phyloP scores from a whole-genome alignment of 2,329 filamentous ascomycete species.

The Hortaea werneckii region DNA sequence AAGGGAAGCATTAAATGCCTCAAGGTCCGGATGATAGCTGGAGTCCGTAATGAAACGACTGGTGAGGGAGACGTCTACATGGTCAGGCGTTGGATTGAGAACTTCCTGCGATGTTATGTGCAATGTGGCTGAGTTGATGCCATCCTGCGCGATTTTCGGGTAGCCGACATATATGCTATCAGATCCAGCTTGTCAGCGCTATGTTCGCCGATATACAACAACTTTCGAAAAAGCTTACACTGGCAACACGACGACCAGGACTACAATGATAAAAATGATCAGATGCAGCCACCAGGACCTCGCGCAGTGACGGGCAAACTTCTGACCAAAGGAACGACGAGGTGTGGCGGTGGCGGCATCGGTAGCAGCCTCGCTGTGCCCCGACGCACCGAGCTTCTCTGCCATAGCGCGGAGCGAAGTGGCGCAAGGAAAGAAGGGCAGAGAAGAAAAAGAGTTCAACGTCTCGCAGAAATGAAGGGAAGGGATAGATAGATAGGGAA shows the following conservation, averaged over 20 bases:
- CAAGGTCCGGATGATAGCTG: constrained; percentile 44
- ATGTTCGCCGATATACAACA: too few species aligned
- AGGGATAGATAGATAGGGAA: too few species aligned
- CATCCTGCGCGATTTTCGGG: constrained; percentile 46
- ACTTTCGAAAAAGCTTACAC: constrained; percentile 41
- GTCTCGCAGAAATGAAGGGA: too few species aligned
- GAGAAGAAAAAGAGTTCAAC: too few species aligned
- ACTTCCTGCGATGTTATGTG: constrained; percentile 42
- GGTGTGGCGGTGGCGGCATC: too few species aligned
- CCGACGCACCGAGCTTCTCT: too few species aligned
- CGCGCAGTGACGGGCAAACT: constrained; percentile 14
- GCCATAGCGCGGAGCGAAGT: too few species aligned
- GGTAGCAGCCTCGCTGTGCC: too few species aligned
- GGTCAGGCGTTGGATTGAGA: constrained; percentile 38
- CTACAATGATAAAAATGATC: constrained; percentile 39
- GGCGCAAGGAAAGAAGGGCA: too few species aligned
- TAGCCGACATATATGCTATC: constrained; percentile 48
- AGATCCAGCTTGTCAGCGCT: too few species aligned
- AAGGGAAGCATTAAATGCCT: constrained; percentile 43
- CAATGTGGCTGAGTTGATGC: constrained; percentile 43
- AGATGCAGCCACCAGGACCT: constrained; percentile 53
- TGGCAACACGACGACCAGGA: constrained; percentile 47
- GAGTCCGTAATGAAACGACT: constrained; percentile 18
- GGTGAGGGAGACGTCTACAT: background rate
- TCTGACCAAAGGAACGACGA: constrained; percentile 7